phyloP scores from a whole-genome alignment of 495 filamentous ascomycete genomes.

The Acidomyces sp. region DNA sequence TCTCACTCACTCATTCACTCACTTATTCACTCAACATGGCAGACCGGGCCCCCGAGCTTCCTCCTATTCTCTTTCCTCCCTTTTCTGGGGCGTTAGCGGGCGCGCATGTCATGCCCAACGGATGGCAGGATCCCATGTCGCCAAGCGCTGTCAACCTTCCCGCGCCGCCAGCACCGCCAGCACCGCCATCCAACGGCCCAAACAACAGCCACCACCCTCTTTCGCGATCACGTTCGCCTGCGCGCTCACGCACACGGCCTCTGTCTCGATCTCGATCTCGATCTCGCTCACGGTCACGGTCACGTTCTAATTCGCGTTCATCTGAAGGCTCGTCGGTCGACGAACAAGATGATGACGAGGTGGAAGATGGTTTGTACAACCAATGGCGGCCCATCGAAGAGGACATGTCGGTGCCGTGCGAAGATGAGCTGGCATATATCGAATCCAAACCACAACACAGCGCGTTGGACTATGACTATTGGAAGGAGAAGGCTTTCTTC shows the following conservation, averaged over 20 bases:
- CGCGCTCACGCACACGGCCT: too few relatives aligned
- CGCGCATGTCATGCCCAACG: too few relatives aligned
- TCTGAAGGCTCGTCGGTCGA: conserved; percentile 20
- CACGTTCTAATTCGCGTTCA: neutral
- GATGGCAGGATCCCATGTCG: too few relatives aligned
- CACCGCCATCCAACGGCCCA: neutral
- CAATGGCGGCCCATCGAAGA: conserved; percentile 31
- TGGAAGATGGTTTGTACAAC: conserved; percentile 7
- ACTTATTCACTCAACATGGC: too few relatives aligned
- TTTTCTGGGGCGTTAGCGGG: too few relatives aligned
- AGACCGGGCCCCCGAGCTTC: too few relatives aligned
- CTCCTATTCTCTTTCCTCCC: too few relatives aligned
- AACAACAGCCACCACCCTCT: neutral
- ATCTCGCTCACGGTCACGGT: conserved; percentile 1
- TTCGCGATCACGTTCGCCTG: too few relatives aligned
- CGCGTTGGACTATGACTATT: conserved; percentile 40
- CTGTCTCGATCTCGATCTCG: neutral
- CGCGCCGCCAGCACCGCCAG: neutral
- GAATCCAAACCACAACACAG: conserved; percentile 37
- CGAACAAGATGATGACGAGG: conserved; percentile 11
- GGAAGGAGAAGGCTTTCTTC: conserved; percentile 44
- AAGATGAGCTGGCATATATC: conserved; percentile 48
- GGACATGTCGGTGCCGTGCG: conserved; percentile 45
- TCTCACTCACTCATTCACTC: too few relatives aligned
- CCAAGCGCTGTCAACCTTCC: neutral